phyloP scores from a whole-genome alignment of 2,329 filamentous ascomycete genomes.

The Claviceps capensis region DNA sequence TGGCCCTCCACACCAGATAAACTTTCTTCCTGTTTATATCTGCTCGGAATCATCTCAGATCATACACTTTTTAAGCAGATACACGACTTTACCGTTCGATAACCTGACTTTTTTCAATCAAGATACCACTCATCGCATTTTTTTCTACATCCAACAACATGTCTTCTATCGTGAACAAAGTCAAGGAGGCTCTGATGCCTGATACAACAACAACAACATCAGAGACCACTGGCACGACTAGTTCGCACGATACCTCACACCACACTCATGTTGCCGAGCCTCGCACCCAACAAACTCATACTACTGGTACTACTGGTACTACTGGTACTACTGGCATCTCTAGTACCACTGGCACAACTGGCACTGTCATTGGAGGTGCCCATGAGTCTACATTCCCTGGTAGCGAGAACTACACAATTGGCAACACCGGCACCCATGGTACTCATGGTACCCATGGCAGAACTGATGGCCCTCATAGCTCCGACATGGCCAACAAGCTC shows the following conservation, averaged over 20 bases:
- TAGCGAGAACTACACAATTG: slow-evolving; percentile 28
- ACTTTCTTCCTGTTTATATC: neutral
- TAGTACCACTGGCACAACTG: slow-evolving; percentile 7
- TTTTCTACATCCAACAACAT: slow-evolving; percentile 24
- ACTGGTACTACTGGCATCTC: no score
- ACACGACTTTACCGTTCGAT: no score
- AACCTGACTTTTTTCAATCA: neutral
- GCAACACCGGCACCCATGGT: slow-evolving; percentile 7
- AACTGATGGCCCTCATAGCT: slow-evolving; percentile 32
- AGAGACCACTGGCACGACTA: slow-evolving; percentile 8
- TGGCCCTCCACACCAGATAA: neutral
- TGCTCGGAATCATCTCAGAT: neutral
- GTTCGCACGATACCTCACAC: slow-evolving; percentile 4
- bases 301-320: neutral
- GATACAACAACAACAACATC: slow-evolving; percentile 18
- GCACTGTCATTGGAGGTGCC: slow-evolving; percentile 10
- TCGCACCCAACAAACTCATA: slow-evolving; percentile 35
- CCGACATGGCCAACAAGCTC: slow-evolving; percentile 34
- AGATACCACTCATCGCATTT: neutral
- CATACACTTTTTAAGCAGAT: neutral
- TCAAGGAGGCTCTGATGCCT: slow-evolving; percentile 40
- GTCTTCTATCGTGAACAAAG: slow-evolving; percentile 45
- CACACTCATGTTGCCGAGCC: slow-evolving; percentile 33
- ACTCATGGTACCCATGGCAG: slow-evolving; percentile 13
- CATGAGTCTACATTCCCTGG: slow-evolving; percentile 17